These are phyloP conservation scores for Nevesoporus exiguus DNA, from an alignment of 768 basidiomycete genomes.

Conservation along the genomic window DNA sequence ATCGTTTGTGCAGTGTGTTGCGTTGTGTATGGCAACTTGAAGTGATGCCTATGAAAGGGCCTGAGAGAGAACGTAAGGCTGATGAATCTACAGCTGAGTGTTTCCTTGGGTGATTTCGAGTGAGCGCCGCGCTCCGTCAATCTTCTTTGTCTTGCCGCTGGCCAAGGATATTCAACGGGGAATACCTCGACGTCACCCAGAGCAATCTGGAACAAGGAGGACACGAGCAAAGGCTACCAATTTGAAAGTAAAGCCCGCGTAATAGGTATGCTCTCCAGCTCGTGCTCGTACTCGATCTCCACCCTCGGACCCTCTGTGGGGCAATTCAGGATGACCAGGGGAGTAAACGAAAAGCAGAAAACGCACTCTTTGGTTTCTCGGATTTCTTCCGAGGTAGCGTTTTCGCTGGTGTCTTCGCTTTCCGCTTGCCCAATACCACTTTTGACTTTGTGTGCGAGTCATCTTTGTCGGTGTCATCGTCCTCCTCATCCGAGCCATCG, in stretches of 20 bases:
- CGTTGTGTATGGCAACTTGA: too few relatives aligned
- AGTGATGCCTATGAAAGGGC: too few relatives aligned
- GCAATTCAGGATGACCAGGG: constrained; percentile 11
- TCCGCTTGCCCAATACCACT: constrained; percentile 64
- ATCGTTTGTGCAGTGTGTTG: too few relatives aligned
- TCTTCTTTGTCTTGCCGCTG: too few relatives aligned
- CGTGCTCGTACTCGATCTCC: constrained; percentile 96
- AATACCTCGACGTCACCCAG: not conserved
- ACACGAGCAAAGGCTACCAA: constrained; percentile 40
- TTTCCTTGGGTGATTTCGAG: too few relatives aligned
- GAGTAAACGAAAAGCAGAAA: not conserved
- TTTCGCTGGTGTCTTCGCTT: constrained; percentile 42
- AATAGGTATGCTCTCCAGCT: constrained; percentile 67
- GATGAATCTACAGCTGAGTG: too few relatives aligned
- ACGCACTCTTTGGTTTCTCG: constrained; percentile 63
- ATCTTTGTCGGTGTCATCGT: constrained; percentile 38
- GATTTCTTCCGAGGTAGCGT: constrained; percentile 49
- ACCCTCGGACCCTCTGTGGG: constrained; percentile 69
- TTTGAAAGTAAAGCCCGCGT: constrained; percentile 49
- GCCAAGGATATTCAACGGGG: not conserved
- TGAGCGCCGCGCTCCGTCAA: not conserved
- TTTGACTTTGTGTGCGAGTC: constrained; percentile 38
- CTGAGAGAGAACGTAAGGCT: too few relatives aligned
- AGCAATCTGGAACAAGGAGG: not conserved
- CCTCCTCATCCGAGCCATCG: constrained; percentile 41